phyloP scores from a whole-genome alignment of 2,329 filamentous ascomycete genomes.

The Ophiognomonia clavigignenti-juglandacearum region DNA sequence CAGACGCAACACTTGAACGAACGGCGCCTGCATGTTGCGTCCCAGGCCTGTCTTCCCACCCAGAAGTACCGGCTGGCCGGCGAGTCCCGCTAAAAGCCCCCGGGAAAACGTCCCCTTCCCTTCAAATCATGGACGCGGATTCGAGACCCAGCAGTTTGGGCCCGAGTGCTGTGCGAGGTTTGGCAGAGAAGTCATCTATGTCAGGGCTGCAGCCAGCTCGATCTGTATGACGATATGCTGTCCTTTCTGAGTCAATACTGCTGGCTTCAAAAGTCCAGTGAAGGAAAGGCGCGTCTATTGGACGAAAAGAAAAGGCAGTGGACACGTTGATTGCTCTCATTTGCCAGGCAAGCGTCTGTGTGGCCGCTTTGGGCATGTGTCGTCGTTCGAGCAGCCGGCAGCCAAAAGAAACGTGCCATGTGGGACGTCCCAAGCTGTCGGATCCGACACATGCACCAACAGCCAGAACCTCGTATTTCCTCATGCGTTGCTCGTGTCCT shows the following conservation, averaged over 20 bases:
- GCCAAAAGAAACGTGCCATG: slow-evolving; percentile 3
- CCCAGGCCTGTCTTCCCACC: neutral
- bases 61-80: slow-evolving; percentile 6
- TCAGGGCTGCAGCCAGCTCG: slow-evolving; percentile 3
- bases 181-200: neutral
- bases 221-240: slow-evolving; percentile 6
- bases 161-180: slow-evolving; percentile 4
- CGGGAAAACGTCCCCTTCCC: too few relatives aligned
- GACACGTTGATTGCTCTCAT: neutral
- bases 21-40: neutral
- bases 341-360: neutral
- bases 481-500: neutral
- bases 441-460: slow-evolving; percentile 4
- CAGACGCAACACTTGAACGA: neutral
- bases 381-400: slow-evolving; percentile 6
- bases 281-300: too few relatives aligned
- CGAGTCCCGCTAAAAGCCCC: neutral
- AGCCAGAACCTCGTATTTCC: neutral
- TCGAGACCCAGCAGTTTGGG: neutral
- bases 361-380: neutral
- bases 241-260: neutral
- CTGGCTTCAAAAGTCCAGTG: neutral
- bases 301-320: too few relatives aligned
- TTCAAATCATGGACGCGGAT: neutral
- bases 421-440: slow-evolving; percentile 13